phyloP scores from a whole-genome alignment of 164 flowering plant species.

The Annona cherimola region DNA sequence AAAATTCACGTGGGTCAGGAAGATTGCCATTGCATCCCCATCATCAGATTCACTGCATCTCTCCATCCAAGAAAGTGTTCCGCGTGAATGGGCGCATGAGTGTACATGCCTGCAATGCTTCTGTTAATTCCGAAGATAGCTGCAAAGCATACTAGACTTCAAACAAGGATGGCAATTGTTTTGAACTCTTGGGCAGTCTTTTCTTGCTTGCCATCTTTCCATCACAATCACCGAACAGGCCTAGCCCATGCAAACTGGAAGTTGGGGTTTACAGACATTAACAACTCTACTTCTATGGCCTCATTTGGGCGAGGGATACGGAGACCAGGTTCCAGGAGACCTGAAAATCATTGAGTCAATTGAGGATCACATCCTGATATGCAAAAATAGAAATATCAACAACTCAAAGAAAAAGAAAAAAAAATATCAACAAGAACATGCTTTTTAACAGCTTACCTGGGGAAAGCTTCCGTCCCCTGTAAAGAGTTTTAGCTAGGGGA shows the following conservation, averaged over 20 bases:
- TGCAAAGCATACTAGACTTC: neutral
- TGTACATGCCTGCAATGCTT: no score
- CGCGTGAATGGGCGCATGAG: no score
- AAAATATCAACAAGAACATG: neutral
- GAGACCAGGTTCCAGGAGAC: conserved; percentile 63
- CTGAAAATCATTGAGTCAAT: conserved; percentile 29
- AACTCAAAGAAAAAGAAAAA: no score
- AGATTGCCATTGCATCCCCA: no score
- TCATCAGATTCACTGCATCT: no score
- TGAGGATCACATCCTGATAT: neutral
- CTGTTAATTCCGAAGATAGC: no score
- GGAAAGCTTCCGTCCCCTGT: conserved; percentile 55
- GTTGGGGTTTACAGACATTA: conserved; percentile 57
- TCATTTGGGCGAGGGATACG: conserved; percentile 41
- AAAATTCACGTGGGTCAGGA: no score
- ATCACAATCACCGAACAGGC: conserved; percentile 25
- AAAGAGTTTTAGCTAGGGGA: conserved; percentile 68
- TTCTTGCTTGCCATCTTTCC: neutral
- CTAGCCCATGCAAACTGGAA: conserved; percentile 64
- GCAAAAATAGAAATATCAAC: neutral
- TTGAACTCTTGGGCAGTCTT: neutral
- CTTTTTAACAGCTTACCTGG: conserved; percentile 44
- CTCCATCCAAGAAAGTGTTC: no score
- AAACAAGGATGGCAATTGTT: neutral
- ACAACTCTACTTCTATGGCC: conserved; percentile 49